Conservation (phyloP, 2,329 filamentous ascomycete genomes). For the Cylindrodendrum hubeiense region DNA sequence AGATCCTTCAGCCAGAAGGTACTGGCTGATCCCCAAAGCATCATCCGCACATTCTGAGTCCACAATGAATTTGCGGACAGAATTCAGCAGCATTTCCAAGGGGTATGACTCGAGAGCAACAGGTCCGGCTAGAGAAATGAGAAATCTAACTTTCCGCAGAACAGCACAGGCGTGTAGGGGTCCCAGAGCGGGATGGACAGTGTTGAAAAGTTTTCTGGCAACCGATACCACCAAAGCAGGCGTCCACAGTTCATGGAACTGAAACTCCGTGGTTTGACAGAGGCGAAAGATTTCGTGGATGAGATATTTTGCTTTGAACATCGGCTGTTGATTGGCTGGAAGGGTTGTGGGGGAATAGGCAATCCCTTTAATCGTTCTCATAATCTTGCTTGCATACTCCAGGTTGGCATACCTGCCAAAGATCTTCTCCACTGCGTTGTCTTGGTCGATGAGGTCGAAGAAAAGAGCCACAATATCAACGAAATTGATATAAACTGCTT, state of each 20-base stretch:
- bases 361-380: slow-evolving; percentile 77
- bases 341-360: slow-evolving; percentile 75
- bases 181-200: slow-evolving; percentile 85
- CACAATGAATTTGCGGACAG: slow-evolving; percentile 81
- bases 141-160: slow-evolving; percentile 84
- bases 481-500: slow-evolving; percentile 77
- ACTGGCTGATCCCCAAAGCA: slow-evolving; percentile 86
- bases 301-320: slow-evolving; percentile 84
- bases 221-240: slow-evolving; percentile 80
- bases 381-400: slow-evolving; percentile 70
- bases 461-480: slow-evolving; percentile 82
- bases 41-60: slow-evolving; percentile 93
- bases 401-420: slow-evolving; percentile 72
- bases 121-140: slow-evolving; percentile 82
- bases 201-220: slow-evolving; percentile 82
- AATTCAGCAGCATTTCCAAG: slow-evolving; percentile 89
- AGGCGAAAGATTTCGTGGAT: slow-evolving; percentile 81
- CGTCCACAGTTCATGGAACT: slow-evolving; percentile 78
- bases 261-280: slow-evolving; percentile 78
- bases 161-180: slow-evolving; percentile 89
- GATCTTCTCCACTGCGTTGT: slow-evolving; percentile 77
- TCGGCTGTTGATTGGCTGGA: slow-evolving; percentile 86
- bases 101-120: slow-evolving; percentile 84
- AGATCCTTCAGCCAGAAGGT: slow-evolving; percentile 78
- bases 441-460: slow-evolving; percentile 82